Base-by-base conservation (phyloP, 257 asterid species). In the Solanum piurae region DNA sequence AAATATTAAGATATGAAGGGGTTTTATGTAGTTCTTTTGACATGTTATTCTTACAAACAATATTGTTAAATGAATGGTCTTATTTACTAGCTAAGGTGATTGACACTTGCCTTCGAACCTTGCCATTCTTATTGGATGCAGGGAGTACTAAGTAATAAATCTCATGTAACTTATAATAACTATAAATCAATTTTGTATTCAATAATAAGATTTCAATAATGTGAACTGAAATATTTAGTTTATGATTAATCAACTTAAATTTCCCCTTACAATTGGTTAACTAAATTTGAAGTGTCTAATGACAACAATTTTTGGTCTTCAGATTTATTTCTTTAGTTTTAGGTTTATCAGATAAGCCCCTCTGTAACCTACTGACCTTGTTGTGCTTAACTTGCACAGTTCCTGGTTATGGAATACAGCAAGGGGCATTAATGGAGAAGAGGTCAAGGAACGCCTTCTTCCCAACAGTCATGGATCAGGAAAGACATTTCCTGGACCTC, bases 391-490 rank as follows among this genome's bases (percentile, higher is more conserved):
- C 88, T 83, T 49, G 33, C 88, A 84, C 94, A 97, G 98, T 83
- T 93, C 98, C 85, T 95, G 99, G 99, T 89, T 97, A 87, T 97
- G 98, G 98, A 94, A 95, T 88, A 92, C 91, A 89, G 98, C 98
- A 18, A 92, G 98, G 90, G 99, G 99, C 73, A 91, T 95, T 90
- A 93, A 91, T 13, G 98, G 98, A 72, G 99, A 97, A 71, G 98
- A 95, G 93, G 99, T 97, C 85, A 93, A 95, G 91, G 96, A 94
- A 37, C 98, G 98, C 89, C 96, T 95, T 89, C 99, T 97, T 92
- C 95, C 99, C 89, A 94, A 94, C 87, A 97, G 99, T 91, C 99
- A 95, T 88, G 98, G 98, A 90, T 92, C 98, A 72, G 98, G 99
- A 87, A 97, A 97, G 94, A 93, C 99, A 86, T 97, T 97, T 90